A percentile compares a stretch with the other conserved stretches of the same genome.
These are phyloP conservation scores for Penicillium paradoxum DNA, from an alignment of 495 filamentous ascomycete genomes.

Conservation along the genomic window DNA sequence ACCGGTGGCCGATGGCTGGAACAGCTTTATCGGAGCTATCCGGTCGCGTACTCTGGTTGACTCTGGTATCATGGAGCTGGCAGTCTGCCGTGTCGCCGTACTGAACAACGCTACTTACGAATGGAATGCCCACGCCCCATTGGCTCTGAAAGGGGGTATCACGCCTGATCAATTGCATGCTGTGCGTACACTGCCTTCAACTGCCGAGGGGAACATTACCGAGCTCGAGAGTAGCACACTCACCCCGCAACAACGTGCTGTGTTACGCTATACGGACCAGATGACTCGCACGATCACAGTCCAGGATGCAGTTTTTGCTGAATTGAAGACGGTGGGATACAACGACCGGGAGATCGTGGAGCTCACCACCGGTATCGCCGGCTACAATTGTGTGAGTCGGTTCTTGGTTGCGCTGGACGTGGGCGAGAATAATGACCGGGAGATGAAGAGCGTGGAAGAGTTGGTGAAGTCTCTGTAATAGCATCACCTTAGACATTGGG, in stretches of 20 bases:
- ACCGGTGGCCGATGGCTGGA: slow-evolving; percentile 70
- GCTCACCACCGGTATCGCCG: slow-evolving; percentile 71
- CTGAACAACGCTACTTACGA: slow-evolving; percentile 72
- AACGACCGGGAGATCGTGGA: slow-evolving; percentile 61
- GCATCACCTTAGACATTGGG: neutral
- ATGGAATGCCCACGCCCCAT: slow-evolving; percentile 70
- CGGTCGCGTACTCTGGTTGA: slow-evolving; percentile 61
- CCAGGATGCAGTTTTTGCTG: slow-evolving; percentile 54
- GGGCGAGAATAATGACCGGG: slow-evolving; percentile 38
- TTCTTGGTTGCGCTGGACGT: slow-evolving; percentile 83
- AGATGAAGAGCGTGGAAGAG: slow-evolving; percentile 43
- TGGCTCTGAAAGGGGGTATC: slow-evolving; percentile 46
- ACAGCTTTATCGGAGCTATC: slow-evolving; percentile 66
- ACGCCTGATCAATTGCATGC: slow-evolving; percentile 40
- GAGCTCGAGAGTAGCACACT: slow-evolving; percentile 37
- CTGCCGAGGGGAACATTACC: slow-evolving; percentile 23
- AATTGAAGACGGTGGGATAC: slow-evolving; percentile 45
- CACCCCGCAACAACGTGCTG: slow-evolving; percentile 59
- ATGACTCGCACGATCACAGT: slow-evolving; percentile 50
- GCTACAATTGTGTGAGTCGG: slow-evolving; percentile 82
- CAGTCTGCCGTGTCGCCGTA: slow-evolving; percentile 58
- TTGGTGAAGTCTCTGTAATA: slow-evolving; percentile 24
- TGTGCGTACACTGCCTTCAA: slow-evolving; percentile 37
- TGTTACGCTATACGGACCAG: slow-evolving; percentile 45
- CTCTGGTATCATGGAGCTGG: slow-evolving; percentile 45